Percentiles rank a stretch among this genome's conserved stretches.
These are phyloP conservation scores for Vicia villosa DNA, from an alignment of 306 rosid species.

Conservation along the genomic window DNA sequence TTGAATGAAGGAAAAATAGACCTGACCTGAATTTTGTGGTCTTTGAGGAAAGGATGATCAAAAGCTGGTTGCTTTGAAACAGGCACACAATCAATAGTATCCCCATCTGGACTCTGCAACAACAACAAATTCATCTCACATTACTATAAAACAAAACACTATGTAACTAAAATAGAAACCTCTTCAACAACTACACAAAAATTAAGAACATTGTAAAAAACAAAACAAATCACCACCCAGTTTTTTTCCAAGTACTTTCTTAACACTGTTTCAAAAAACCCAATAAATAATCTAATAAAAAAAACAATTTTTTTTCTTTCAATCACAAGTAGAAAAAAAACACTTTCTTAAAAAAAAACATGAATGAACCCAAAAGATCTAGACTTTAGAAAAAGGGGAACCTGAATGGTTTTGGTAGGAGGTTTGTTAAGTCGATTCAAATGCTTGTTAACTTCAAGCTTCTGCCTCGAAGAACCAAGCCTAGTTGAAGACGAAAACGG, in stretches of 20 bases:
- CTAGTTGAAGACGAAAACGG: slow-evolving; percentile 69
- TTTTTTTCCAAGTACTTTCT: slow-evolving; percentile 31
- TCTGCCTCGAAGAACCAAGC: slow-evolving; percentile 65
- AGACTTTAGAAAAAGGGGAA: slow-evolving; percentile 26
- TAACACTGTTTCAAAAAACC: slow-evolving; percentile 31
- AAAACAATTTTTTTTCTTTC: slow-evolving; percentile 16
- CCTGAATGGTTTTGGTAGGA: slow-evolving; percentile 80
- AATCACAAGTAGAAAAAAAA: background rate
- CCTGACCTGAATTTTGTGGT: slow-evolving; percentile 97
- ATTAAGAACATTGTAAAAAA: background rate
- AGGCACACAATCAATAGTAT: slow-evolving; percentile 81
- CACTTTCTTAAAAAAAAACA: background rate
- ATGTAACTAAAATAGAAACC: background rate
- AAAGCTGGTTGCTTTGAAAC: slow-evolving; percentile 92
- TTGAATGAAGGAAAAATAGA: slow-evolving; percentile 33
- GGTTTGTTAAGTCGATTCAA: slow-evolving; percentile 89
- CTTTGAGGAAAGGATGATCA: slow-evolving; percentile 95
- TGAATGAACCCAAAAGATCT: slow-evolving; percentile 30
- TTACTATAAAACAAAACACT: slow-evolving; percentile 19
- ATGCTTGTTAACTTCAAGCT: slow-evolving; percentile 76
- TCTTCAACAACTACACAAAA: background rate
- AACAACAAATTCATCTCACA: slow-evolving; percentile 29
- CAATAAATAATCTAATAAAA: slow-evolving; percentile 25
- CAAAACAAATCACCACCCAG: slow-evolving; percentile 32
- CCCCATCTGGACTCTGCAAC: slow-evolving; percentile 97